These are phyloP conservation scores for Crithidia sp. DNA, from an alignment of 208 protist species.

Conservation along the genomic window DNA sequence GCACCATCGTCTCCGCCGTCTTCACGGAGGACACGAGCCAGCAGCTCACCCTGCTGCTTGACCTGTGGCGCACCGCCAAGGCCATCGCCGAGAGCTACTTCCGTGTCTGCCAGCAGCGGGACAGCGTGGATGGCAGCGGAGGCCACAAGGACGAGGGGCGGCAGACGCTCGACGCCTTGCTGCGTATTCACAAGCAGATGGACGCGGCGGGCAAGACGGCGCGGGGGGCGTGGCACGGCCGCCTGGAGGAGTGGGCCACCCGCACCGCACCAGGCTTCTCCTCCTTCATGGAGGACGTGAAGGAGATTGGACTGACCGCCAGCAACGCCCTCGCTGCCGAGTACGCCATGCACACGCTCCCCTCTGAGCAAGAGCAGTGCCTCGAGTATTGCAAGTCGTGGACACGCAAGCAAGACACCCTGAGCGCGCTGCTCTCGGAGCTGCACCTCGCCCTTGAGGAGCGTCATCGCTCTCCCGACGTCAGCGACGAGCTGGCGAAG, in stretches of 20 bases:
- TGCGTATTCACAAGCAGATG: slow-evolving; percentile 60
- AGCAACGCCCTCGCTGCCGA: slow-evolving; percentile 69
- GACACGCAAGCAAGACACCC: slow-evolving; percentile 48
- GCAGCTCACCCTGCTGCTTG: slow-evolving; percentile 48
- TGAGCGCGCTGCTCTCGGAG: slow-evolving; percentile 44
- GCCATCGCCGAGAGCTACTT: slow-evolving; percentile 65
- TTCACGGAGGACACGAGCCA: slow-evolving; percentile 52
- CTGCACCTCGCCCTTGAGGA: slow-evolving; percentile 36
- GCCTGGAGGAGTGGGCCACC: slow-evolving; percentile 38
- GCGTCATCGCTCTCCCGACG: background rate
- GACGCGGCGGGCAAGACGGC: slow-evolving; percentile 35
- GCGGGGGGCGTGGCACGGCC: slow-evolving; percentile 42
- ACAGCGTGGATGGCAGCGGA: slow-evolving; percentile 18
- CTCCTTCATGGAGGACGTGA: slow-evolving; percentile 51
- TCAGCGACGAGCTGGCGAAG: slow-evolving; percentile 14
- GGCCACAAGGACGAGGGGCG: slow-evolving; percentile 21
- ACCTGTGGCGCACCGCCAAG: slow-evolving; percentile 68
- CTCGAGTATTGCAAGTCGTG: slow-evolving; percentile 57
- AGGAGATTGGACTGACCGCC: slow-evolving; percentile 61
- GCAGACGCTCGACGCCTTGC: slow-evolving; percentile 62
- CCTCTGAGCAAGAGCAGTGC: slow-evolving; percentile 45
- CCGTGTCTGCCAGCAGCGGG: slow-evolving; percentile 37
- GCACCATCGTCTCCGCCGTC: slow-evolving; percentile 46
- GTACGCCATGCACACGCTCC: slow-evolving; percentile 44
- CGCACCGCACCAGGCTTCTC: slow-evolving; percentile 26